These are phyloP conservation scores for Panicum virgatum DNA, from an alignment of 202 grass and related monocot species.

Conservation along the genomic window DNA sequence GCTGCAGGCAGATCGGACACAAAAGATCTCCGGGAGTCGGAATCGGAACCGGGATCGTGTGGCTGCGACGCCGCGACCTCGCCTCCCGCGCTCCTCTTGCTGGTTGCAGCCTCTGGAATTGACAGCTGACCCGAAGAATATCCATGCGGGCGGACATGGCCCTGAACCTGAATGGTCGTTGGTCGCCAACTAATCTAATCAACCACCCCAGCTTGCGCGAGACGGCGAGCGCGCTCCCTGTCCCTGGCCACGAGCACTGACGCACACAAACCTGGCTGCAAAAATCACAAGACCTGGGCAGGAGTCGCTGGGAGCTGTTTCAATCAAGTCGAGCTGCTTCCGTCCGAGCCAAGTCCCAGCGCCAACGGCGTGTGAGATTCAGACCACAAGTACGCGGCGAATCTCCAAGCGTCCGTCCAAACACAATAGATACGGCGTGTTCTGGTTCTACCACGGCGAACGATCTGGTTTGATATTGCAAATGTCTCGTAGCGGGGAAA, in stretches of 20 bases:
- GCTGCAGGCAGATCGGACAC: neutral
- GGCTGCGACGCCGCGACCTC: conserved; percentile 35
- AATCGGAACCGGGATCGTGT: neutral
- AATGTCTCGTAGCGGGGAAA: neutral
- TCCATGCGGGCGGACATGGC: neutral
- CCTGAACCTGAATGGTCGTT: too few relatives aligned
- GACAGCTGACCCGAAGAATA: conserved; percentile 2
- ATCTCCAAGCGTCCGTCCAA: too few relatives aligned
- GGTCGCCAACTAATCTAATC: neutral
- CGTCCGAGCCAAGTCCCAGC: neutral
- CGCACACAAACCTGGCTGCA: neutral
- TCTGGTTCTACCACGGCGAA: too few relatives aligned
- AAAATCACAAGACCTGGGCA: neutral
- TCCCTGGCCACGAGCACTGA: neutral
- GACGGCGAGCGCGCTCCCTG: neutral
- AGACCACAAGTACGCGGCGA: neutral
- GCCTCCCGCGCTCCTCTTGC: neutral
- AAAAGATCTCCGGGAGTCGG: neutral
- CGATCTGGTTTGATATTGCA: neutral
- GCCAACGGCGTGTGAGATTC: neutral
- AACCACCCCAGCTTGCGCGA: neutral
- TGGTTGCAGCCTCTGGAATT: neutral
- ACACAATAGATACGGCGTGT: too few relatives aligned
- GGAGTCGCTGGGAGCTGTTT: neutral
- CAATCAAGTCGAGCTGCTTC: neutral